A percentile compares a stretch with the other conserved stretches of the same genome.
These are phyloP conservation scores for Entoloma clypeatum DNA, from an alignment of 1,284 basidiomycete genomes.

Conservation along the genomic window DNA sequence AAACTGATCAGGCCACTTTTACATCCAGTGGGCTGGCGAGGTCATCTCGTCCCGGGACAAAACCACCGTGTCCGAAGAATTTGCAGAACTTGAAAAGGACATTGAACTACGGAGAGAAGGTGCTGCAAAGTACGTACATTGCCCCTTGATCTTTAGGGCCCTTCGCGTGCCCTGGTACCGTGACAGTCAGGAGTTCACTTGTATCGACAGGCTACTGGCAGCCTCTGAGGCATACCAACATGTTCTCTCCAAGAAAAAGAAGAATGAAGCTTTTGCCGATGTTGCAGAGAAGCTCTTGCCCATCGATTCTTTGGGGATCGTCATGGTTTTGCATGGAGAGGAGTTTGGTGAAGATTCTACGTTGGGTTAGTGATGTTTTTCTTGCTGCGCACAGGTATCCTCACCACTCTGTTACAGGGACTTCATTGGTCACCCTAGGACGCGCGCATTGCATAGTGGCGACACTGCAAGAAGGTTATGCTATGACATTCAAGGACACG, in stretches of 20 bases:
- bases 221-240: slow-evolving; percentile 62
- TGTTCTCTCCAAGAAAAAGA: slow-evolving; percentile 63
- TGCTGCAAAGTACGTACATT: slow-evolving; percentile 56
- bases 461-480: slow-evolving; percentile 75
- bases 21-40: slow-evolving; percentile 66
- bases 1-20: slow-evolving; percentile 30
- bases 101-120: slow-evolving; percentile 65
- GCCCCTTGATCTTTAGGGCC: neutral
- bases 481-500: slow-evolving; percentile 64
- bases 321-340: slow-evolving; percentile 84
- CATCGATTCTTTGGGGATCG: slow-evolving; percentile 75
- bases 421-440: slow-evolving; percentile 69
- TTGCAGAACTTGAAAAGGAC: slow-evolving; percentile 65
- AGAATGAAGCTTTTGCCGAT: slow-evolving; percentile 54
- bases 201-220: slow-evolving; percentile 47
- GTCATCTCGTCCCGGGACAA: slow-evolving; percentile 72
- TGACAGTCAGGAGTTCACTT: neutral
- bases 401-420: slow-evolving; percentile 38
- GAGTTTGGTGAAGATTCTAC: slow-evolving; percentile 71
- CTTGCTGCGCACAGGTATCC: neutral
- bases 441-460: slow-evolving; percentile 81
- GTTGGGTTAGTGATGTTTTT: slow-evolving; percentile 48
- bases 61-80: slow-evolving; percentile 60
- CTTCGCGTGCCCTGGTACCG: neutral
- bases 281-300: slow-evolving; percentile 63